These are phyloP conservation scores for Byssochlamys sp. DNA, from an alignment of 2,329 filamentous ascomycete genomes.

Conservation along the genomic window DNA sequence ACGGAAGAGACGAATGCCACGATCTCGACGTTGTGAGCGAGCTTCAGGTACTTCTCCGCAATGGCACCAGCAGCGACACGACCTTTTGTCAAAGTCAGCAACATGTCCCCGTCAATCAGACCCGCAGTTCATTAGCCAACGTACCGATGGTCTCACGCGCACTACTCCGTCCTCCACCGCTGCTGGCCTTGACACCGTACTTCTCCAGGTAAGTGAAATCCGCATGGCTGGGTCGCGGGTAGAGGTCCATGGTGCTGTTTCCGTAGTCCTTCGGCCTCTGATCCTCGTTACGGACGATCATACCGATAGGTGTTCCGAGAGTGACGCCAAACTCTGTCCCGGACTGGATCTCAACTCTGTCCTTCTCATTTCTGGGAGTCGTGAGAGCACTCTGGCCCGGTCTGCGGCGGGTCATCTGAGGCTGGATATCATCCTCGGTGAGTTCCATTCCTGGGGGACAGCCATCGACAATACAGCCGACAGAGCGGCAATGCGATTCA, in stretches of 20 bases:
- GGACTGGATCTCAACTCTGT: constrained; percentile 82
- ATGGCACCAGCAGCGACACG: constrained; percentile 85
- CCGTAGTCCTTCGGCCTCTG: constrained; percentile 88
- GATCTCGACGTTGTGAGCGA: constrained; percentile 79
- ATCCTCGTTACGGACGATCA: constrained; percentile 84
- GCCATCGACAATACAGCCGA: constrained; percentile 91
- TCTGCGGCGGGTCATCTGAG: constrained; percentile 80
- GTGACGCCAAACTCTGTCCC: constrained; percentile 85
- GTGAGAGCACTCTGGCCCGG: constrained; percentile 85
- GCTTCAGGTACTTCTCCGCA: constrained; percentile 78
- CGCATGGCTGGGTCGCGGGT: constrained; percentile 83
- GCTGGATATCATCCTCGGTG: constrained; percentile 80
- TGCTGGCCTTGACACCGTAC: constrained; percentile 87
- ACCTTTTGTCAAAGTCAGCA: constrained; percentile 31
- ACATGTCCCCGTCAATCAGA: background rate
- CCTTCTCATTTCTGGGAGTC: constrained; percentile 86
- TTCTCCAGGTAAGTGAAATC: constrained; percentile 97
- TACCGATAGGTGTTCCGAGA: constrained; percentile 78
- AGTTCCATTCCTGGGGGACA: constrained; percentile 79
- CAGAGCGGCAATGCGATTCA: constrained; percentile 82
- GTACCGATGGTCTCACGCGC: constrained; percentile 88
- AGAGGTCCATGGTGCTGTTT: constrained; percentile 77
- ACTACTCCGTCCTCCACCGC: constrained; percentile 78
- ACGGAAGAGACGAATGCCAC: constrained; percentile 83
- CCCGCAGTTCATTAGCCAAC: constrained; percentile 3